A percentile compares a stretch with the other conserved stretches of the same genome.
phyloP scores from a whole-genome alignment of 1,139 yeast species.

The Hanseniaspora sp. region DNA sequence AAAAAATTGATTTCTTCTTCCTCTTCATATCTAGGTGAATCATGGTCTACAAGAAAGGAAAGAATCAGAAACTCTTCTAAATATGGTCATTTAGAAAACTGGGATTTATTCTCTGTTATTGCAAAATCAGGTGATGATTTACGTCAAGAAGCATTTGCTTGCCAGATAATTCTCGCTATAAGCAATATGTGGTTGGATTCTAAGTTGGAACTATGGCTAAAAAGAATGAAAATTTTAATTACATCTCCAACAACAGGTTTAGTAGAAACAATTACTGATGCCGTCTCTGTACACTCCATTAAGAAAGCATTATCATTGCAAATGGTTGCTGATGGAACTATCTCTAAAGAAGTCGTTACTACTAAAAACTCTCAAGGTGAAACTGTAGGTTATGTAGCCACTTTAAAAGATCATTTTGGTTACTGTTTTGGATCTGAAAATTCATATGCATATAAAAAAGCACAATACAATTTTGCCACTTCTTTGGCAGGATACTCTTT shows the following conservation, averaged over 20 bases:
- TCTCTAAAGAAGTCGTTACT: conserved; percentile 11
- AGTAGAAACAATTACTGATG: conserved; percentile 91
- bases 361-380: conserved; percentile 45
- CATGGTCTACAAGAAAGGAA: conserved; percentile 73
- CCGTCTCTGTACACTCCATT: conserved; percentile 83
- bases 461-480: conserved; percentile 71
- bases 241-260: conserved; percentile 85
- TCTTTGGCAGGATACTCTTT: conserved; percentile 85
- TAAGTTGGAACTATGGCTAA: conserved; percentile 72
- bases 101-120: conserved; percentile 92
- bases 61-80: conserved; percentile 67
- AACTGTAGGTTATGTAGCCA: conserved; percentile 36
- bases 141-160: conserved; percentile 95
- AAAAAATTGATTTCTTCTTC: conserved; percentile 17
- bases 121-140: conserved; percentile 93
- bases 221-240: conserved; percentile 78
- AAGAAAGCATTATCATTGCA: conserved; percentile 79
- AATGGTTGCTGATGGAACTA: conserved; percentile 47
- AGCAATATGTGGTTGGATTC: conserved; percentile 70
- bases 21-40: conserved; percentile 68
- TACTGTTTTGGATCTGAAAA: conserved; percentile 57
- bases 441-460: conserved; percentile 46
- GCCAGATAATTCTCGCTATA: conserved; percentile 79
- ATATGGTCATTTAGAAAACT: conserved; percentile 74
- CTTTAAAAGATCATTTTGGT: conserved; percentile 64